Percentiles rank a stretch among this genome's conserved stretches.
Conservation (phyloP, 192 early-diverging fungal genomes). For the Gaertneriomyces sp. region DNA sequence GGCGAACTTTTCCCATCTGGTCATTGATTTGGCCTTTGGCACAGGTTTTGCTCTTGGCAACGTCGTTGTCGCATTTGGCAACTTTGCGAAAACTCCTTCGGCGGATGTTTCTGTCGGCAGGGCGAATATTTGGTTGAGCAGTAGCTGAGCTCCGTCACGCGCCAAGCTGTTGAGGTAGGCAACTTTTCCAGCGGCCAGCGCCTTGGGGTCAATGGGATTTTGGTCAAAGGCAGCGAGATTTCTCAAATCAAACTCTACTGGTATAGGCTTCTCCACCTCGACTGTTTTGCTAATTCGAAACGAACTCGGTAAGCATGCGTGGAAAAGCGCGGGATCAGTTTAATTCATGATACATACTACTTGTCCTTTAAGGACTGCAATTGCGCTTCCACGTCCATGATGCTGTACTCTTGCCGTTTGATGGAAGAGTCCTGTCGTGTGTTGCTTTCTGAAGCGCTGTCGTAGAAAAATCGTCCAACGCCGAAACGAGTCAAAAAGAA, state of each 20-base stretch:
- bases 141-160: slow-evolving; percentile 72
- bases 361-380: slow-evolving; percentile 34
- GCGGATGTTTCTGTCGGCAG: slow-evolving; percentile 65
- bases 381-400: slow-evolving; percentile 40
- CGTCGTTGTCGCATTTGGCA: slow-evolving; percentile 63
- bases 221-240: slow-evolving; percentile 76
- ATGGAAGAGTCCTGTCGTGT: no score
- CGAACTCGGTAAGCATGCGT: no score
- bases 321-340: neutral
- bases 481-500: no score
- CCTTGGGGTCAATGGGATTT: slow-evolving; percentile 70
- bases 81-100: slow-evolving; percentile 72
- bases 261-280: slow-evolving; percentile 75
- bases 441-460: no score
- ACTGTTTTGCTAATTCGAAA: slow-evolving; percentile 56
- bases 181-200: slow-evolving; percentile 5
- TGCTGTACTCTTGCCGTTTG: neutral
- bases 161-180: slow-evolving; percentile 20
- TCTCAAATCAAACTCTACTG: slow-evolving; percentile 86
- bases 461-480: no score
- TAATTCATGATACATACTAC: slow-evolving; percentile 36
- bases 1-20: slow-evolving; percentile 99
- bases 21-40: slow-evolving; percentile 84
- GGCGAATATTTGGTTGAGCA: slow-evolving; percentile 86
- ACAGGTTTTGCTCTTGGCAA: slow-evolving; percentile 88